Base-by-base conservation (phyloP, 306 rosid species). In the Begonia fuchsioides region DNA sequence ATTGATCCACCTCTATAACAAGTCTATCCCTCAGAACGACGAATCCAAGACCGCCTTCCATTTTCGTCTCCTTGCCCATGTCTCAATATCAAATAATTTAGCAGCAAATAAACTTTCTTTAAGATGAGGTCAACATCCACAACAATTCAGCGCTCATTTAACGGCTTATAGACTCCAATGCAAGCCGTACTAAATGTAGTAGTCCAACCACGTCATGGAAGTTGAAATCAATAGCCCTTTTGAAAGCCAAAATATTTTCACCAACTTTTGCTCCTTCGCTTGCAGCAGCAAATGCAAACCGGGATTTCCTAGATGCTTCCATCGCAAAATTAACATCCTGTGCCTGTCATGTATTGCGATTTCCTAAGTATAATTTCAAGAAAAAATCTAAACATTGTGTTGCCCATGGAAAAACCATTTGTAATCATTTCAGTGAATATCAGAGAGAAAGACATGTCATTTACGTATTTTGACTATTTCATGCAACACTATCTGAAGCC, bases 241-340 rank as follows among this genome's bases (percentile, higher is more conserved):
- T 86, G 58, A 86, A 68, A 59, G 86, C 73, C 63, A 87, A 73
- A 56, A 86, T 70, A 60, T 70, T 71, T 39, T 86, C 94, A 18
- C 66, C 65, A 65, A 43, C 9, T 68, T 72, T 82, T 44, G 70
- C 61, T 57, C 66, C 86, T 14, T 53, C 60, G 60, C 71, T 70
- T 43, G 79, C 93, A 68, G 81, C 80, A 43, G 80, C 67, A 77
- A 82, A 92, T 68, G 99, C 86, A 68, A 51, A 52, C 55, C 61
- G 65, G 15, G 99, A 82, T 72, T 72, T 92, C 66, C 76, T 82
- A 14, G 96, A 77, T 54, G 99, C 99, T 68, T 92, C 99, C 94
- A 92, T 92, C 53, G 99, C 93, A 70, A 47, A 72, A 77, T 46
- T 63, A 20, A 80, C 77, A 73, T 86, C 93, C 77, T 77, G 93